A percentile compares a stretch with the other conserved stretches of the same genome.
These are phyloP conservation scores for Dactylellina drechsleri DNA, from an alignment of 2,329 filamentous ascomycete genomes.

Conservation along the genomic window DNA sequence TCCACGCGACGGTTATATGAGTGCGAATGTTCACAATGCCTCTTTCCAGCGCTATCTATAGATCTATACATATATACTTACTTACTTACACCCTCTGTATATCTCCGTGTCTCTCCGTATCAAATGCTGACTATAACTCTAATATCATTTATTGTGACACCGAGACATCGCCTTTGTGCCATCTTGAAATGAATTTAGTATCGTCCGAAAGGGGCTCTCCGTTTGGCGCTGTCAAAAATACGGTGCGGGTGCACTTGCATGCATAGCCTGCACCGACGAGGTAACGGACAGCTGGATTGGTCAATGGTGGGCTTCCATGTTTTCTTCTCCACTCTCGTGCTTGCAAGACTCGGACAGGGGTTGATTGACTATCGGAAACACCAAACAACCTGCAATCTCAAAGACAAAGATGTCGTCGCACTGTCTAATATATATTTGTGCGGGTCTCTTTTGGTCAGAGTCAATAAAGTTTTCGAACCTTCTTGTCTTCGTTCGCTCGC, in stretches of 20 bases:
- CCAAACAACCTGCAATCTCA: conserved; percentile 44
- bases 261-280: neutral
- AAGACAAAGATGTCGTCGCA: conserved; percentile 8
- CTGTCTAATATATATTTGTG: too few species aligned
- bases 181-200: neutral
- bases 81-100: neutral
- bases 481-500: conserved; percentile 30
- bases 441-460: conserved; percentile 12
- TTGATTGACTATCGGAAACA: conserved; percentile 29
- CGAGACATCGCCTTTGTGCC: conserved; percentile 24
- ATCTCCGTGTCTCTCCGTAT: conserved; percentile 12
- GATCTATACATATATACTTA: too few species aligned
- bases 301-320: neutral
- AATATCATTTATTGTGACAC: neutral
- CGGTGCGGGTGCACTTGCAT: neutral
- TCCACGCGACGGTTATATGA: conserved; percentile 21
- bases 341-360: conserved; percentile 25
- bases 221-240: conserved; percentile 35
- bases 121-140: neutral
- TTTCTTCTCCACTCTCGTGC: conserved; percentile 2
- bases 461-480: conserved; percentile 12
- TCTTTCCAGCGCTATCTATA: neutral
- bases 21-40: neutral
- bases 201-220: conserved; percentile 16
- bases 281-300: conserved; percentile 15